Conservation (phyloP, 2,329 filamentous ascomycete genomes). For the Ophiostoma sp. region DNA sequence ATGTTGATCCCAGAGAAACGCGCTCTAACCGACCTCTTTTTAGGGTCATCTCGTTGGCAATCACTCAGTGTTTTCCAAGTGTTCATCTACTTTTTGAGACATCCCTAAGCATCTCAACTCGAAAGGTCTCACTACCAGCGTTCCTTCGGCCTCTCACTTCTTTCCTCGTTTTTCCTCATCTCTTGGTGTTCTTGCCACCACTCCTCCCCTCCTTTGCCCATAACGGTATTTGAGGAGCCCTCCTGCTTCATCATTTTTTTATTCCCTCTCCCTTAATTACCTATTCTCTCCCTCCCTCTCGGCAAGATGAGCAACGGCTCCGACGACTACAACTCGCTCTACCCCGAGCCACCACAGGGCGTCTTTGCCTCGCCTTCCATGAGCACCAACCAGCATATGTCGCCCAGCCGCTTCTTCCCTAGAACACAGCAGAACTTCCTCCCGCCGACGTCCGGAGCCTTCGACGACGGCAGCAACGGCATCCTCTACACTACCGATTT, state of each 20-base stretch:
- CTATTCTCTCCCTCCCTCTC: neutral
- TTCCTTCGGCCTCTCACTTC: neutral
- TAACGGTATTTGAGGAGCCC: constrained; percentile 13
- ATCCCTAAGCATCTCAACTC: constrained; percentile 6
- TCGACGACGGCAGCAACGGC: constrained; percentile 43
- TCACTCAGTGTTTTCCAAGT: neutral
- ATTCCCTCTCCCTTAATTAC: neutral
- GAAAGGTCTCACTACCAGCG: constrained; percentile 9
- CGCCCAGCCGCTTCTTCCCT: constrained; percentile 30
- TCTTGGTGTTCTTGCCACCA: neutral
- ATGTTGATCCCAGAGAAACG: constrained; percentile 12
- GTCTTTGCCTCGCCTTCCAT: constrained; percentile 28
- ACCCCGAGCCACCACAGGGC: constrained; percentile 31
- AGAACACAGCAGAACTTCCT: constrained; percentile 24
- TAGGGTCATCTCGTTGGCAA: neutral
- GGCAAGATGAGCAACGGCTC: constrained; percentile 29
- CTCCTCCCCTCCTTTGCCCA: neutral
- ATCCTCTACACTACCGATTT: constrained; percentile 50
- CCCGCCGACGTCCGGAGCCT: constrained; percentile 45
- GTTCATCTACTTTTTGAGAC: constrained; percentile 16
- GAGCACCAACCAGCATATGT: constrained; percentile 28
- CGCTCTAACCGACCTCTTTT: neutral
- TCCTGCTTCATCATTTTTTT: neutral
- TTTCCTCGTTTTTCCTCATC: neutral
- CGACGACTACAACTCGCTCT: constrained; percentile 31